These are phyloP conservation scores for Wickerhamomyces silvicola DNA, from an alignment of 805 yeast species.

Conservation along the genomic window DNA sequence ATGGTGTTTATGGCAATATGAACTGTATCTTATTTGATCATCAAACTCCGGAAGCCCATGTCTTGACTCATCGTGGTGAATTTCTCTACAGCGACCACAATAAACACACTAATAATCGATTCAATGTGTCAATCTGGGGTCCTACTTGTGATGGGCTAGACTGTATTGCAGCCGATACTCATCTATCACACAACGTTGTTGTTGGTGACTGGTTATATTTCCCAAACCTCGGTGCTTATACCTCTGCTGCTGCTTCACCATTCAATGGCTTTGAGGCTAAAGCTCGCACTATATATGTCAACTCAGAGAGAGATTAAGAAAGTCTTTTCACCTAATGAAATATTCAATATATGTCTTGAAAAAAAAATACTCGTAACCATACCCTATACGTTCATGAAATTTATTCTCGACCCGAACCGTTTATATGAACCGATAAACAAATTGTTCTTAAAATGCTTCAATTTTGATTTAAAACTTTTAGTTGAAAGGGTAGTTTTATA, in stretches of 20 bases:
- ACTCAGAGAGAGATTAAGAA: constrained; percentile 28
- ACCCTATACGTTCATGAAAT: too few relatives aligned
- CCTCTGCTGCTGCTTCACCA: constrained; percentile 84
- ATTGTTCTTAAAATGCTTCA: too few relatives aligned
- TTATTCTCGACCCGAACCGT: too few relatives aligned
- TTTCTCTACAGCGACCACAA: constrained; percentile 32
- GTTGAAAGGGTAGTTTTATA: too few relatives aligned
- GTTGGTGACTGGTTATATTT: constrained; percentile 95
- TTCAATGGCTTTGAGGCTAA: constrained; percentile 81
- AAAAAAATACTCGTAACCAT: too few relatives aligned
- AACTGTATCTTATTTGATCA: constrained; percentile 93
- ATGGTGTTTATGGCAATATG: constrained; percentile 93
- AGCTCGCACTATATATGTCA: constrained; percentile 58
- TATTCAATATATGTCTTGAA: too few relatives aligned
- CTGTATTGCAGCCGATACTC: constrained; percentile 53
- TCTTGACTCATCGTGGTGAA: constrained; percentile 48
- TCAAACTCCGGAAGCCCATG: constrained; percentile 67
- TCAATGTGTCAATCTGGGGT: constrained; percentile 82
- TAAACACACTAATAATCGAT: constrained; percentile 11
- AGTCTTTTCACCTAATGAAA: too few relatives aligned
- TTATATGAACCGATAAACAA: too few relatives aligned
- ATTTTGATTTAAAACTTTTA: too few relatives aligned
- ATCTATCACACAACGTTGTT: constrained; percentile 51
- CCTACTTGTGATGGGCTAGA: constrained; percentile 98
- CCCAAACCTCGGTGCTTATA: constrained; percentile 82